phyloP scores from a whole-genome alignment of 139 green algal genomes.

The Volvox reticuliferus region DNA sequence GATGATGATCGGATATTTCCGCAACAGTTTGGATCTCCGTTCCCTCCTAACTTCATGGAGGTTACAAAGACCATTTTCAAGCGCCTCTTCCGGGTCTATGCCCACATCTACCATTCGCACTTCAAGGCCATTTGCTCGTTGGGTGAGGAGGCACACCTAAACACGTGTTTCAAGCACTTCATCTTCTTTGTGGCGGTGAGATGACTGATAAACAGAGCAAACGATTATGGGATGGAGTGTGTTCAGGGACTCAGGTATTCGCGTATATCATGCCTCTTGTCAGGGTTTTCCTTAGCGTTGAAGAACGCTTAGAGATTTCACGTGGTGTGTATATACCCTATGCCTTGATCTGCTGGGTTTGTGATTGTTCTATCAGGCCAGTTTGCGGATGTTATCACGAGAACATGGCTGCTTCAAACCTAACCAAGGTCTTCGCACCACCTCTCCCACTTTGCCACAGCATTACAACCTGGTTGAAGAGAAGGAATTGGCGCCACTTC shows the following conservation, averaged over 20 bases:
- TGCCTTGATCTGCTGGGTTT: no score
- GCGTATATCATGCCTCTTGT: no score
- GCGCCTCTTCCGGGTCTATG: conserved; percentile 98
- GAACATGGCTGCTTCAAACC: no score
- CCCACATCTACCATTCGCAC: conserved; percentile 99
- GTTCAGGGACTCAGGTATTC: no score
- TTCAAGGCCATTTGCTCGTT: conserved; percentile 88
- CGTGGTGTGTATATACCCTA: no score
- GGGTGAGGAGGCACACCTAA: conserved; percentile 95
- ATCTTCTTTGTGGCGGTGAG: conserved; percentile 92
- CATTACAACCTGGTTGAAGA: conserved; percentile 92
- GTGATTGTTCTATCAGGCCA: no score
- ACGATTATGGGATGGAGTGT: no score
- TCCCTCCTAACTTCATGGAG: conserved; percentile 90
- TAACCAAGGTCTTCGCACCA: not conserved
- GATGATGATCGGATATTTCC: conserved; percentile 94
- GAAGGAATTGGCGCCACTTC: conserved; percentile 93
- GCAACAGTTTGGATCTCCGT: conserved; percentile 86
- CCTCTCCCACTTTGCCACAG: no score
- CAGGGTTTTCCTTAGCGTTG: no score
- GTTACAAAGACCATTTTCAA: conserved; percentile 95
- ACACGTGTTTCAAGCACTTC: conserved; percentile 99
- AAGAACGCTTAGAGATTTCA: no score
- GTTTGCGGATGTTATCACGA: no score
- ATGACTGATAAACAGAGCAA: no score